Base-by-base conservation (phyloP, 2,329 filamentous ascomycete species). In the Alternaria burnsii region DNA sequence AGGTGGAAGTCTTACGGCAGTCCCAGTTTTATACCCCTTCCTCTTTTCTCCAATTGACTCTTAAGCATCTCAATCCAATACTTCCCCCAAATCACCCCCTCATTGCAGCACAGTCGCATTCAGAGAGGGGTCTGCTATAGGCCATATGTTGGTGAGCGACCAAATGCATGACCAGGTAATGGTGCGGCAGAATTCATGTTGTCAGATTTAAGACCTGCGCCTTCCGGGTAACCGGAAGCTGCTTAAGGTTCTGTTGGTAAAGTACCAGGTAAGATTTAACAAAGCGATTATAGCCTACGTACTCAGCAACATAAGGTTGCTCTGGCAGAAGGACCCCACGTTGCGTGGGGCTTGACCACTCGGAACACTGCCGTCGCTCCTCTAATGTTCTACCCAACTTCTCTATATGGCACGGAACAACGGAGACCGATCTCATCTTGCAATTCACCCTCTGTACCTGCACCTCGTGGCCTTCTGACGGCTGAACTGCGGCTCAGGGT, bases 401-500 rank as follows among this genome's bases (percentile, higher is more conserved):
- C 61, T 62, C 22, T 46, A 61, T 67, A 34, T 26, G 58, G 53
- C 63, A 71, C 72, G 71, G 72, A 72, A 61, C 47, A 32, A 43
- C 22, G 32, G 36, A n/a, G n/a, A 46, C 73, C 71, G 71, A 64
- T 59, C 58, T 63, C 54, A 41, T 63, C 30, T 59, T 52, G 59
- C 57, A 54, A 55, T 30, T 64, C 54, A 51, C 61, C 52, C 47
- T 55, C 62, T 67, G 44, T 52, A 58, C 51, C 44, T 48, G 59
- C 58, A 51, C 46, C 64, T 60, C 52, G 52, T 65, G 62, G 64
- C 51, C 59, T 47, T 34, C 51, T 18, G 51, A 54, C 54, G 47
- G 54, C 52, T 69, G 62, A 60, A 50, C 46, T 47, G 54, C 47
- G 55, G 59, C 55, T 66, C 55, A 69, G 53, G 53, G 56, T 58